Percentiles rank a stretch among this genome's conserved stretches.
phyloP scores from a whole-genome alignment of 495 filamentous ascomycete genomes.

The Chaetomium fimeti region DNA sequence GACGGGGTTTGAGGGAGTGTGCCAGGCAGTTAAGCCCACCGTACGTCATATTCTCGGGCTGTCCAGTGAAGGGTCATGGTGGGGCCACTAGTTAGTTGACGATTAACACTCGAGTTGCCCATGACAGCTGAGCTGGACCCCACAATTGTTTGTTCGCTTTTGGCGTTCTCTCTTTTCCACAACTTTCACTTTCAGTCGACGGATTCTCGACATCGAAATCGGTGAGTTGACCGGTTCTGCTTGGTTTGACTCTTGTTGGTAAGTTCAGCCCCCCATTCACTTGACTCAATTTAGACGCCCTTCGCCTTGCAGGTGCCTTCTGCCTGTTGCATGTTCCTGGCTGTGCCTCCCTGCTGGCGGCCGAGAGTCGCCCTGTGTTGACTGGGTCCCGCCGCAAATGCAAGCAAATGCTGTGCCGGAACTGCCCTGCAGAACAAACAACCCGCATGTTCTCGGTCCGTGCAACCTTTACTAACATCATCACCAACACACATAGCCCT shows the following conservation, averaged over 20 bases:
- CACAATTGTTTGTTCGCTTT: constrained; percentile 19
- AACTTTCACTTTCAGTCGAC: not conserved
- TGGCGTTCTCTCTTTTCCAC: constrained; percentile 3
- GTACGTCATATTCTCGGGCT: constrained; percentile 20
- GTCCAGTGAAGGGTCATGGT: not conserved
- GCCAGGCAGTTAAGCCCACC: not conserved
- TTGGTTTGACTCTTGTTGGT: not conserved
- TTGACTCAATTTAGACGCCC: not conserved
- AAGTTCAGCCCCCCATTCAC: not conserved
- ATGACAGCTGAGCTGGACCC: constrained; percentile 23
- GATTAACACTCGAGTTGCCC: constrained; percentile 16
- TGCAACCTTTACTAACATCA: constrained; percentile 11
- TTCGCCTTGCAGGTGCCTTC: not conserved
- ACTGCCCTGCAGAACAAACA: not conserved
- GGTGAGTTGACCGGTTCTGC: not conserved
- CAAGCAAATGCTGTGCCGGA: constrained; percentile 1
- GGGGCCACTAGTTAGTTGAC: not conserved
- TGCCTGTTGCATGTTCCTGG: not conserved
- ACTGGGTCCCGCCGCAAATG: not conserved
- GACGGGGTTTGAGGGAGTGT: not conserved
- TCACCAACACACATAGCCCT: not conserved
- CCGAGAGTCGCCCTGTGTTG: not conserved
- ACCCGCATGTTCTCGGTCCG: not conserved
- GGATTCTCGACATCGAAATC: not conserved
- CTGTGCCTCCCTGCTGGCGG: constrained; percentile 14